These are phyloP conservation scores for Rugonectria rugulosa DNA, from an alignment of 2,329 filamentous ascomycete species.

Conservation along the genomic window DNA sequence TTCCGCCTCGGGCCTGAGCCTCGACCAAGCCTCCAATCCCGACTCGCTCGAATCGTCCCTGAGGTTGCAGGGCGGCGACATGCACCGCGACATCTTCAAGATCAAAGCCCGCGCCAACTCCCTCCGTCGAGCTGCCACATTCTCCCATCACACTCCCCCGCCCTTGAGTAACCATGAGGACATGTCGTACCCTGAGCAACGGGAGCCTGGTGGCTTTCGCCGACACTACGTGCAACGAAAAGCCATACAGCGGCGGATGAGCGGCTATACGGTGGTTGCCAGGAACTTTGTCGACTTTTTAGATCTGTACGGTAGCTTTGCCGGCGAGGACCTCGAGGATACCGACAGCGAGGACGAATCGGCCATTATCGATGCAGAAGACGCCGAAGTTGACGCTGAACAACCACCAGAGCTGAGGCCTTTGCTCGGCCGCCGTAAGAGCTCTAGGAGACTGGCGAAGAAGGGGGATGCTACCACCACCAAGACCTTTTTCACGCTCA, in stretches of 20 bases:
- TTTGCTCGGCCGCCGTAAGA: conserved; percentile 59
- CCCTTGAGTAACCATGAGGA: conserved; percentile 41
- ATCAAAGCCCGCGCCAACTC: conserved; percentile 66
- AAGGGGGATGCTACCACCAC: conserved; percentile 71
- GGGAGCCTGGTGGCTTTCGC: conserved; percentile 57
- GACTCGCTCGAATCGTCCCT: conserved; percentile 69
- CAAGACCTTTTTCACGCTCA: conserved; percentile 79
- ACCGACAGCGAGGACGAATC: conserved; percentile 64
- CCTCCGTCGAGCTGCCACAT: conserved; percentile 69
- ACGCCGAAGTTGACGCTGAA: conserved; percentile 47
- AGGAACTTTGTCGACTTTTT: conserved; percentile 78
- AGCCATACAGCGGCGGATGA: conserved; percentile 49
- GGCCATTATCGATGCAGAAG: conserved; percentile 58
- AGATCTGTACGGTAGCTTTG: conserved; percentile 78
- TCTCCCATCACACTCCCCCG: conserved; percentile 61
- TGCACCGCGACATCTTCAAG: conserved; percentile 80
- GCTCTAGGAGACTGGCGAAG: conserved; percentile 51
- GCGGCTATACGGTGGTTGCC: conserved; percentile 61
- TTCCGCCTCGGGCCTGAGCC: conserved; percentile 25
- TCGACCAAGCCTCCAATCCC: conserved; percentile 34
- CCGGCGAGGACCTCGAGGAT: conserved; percentile 72
- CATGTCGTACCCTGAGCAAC: conserved; percentile 48
- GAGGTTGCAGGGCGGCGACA: conserved; percentile 76
- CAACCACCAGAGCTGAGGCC: conserved; percentile 64
- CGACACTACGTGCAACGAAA: conserved; percentile 50